Base-by-base conservation (phyloP, 495 filamentous ascomycete genomes). In the Eremomyces bilateralis region DNA sequence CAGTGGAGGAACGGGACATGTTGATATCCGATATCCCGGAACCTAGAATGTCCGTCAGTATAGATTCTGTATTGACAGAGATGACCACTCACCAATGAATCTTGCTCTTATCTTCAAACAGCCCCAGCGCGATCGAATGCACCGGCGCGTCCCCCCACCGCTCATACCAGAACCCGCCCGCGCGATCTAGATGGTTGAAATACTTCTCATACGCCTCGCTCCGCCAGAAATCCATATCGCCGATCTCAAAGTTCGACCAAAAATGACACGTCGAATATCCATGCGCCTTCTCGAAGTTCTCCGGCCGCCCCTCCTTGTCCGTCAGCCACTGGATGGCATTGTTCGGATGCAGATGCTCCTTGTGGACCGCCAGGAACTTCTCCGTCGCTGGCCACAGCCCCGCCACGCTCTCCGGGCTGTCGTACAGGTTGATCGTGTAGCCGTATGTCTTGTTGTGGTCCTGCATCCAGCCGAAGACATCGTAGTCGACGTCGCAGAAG, bases 201-300 rank as follows among this genome's bases (percentile, higher is more conserved):
- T 94, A 99, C 34, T 82, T 80, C 51, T 85, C 76, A 52, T 99
- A 99, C 33, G 68, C 64, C 52, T 83, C 69, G 45, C 82, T 76
- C 8, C 90, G 65, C 81, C 84, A 99, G 60, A 99, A 94, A 40
- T 65, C 69, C 69, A 99, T 71, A 51, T 93, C 83, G 21, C 71
- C 90, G 45, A 99, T 90, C 58, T 99, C 90, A 48, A 99, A 99
- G 58, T 99, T 99, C 39, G 72, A 82, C 90, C 90, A 99, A 63
- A 99, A 99, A 57, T 99, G 90, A 53, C 90, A 99, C n/a, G 90
- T 97, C 8, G 80, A 88, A 62, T 94, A 97, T 24, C 88, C 88
- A 39, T 88, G 72, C 20, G 81, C 84, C 32, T 71, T 67, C 15
- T 58, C 41, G 45, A 76, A 79, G 53, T 93, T 79, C 13, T 80